Evolutionary conservation across 2,329 filamentous ascomycete species (phyloP).

Genomic region (Alternaria hordeiaustralica): DNA sequence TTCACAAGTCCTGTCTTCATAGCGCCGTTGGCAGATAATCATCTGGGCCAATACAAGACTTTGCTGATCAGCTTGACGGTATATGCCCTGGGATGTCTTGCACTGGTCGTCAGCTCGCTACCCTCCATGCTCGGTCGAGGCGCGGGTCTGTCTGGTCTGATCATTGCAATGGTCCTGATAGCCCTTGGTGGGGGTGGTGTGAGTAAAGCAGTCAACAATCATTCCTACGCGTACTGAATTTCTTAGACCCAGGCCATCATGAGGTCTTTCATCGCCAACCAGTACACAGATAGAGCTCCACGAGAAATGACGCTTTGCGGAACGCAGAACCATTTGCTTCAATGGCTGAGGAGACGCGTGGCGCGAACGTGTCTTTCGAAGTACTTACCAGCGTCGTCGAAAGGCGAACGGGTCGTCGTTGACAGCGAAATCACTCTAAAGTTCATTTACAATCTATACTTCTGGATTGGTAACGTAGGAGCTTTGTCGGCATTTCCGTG

Average conservation of each 20-base stretch:
- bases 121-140: slow-evolving; percentile 22
- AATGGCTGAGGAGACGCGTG: background rate
- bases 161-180: slow-evolving; percentile 45
- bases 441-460: slow-evolving; percentile 51
- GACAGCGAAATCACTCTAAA: slow-evolving; percentile 44
- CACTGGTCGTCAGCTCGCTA: slow-evolving; percentile 31
- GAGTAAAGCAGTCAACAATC: background rate
- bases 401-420: slow-evolving; percentile 44
- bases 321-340: background rate
- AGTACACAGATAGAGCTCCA: slow-evolving; percentile 35
- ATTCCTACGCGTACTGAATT: background rate
- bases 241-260: slow-evolving; percentile 40
- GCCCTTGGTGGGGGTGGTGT: slow-evolving; percentile 49
- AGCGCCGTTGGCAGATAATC: slow-evolving; percentile 49
- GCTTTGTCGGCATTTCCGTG: slow-evolving; percentile 68
- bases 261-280: slow-evolving; percentile 47
- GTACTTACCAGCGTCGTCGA: slow-evolving; percentile 12
- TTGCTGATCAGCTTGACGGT: slow-evolving; percentile 42
- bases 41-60: slow-evolving; percentile 49
- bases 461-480: slow-evolving; percentile 66
- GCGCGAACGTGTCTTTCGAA: background rate
- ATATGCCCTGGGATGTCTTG: slow-evolving; percentile 32
- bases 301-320: slow-evolving; percentile 18
- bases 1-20: slow-evolving; percentile 49
- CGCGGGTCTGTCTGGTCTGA: slow-evolving; percentile 36